phyloP scores from a whole-genome alignment of 2,329 filamentous ascomycete genomes.

The Huntiella bhutanensis region DNA sequence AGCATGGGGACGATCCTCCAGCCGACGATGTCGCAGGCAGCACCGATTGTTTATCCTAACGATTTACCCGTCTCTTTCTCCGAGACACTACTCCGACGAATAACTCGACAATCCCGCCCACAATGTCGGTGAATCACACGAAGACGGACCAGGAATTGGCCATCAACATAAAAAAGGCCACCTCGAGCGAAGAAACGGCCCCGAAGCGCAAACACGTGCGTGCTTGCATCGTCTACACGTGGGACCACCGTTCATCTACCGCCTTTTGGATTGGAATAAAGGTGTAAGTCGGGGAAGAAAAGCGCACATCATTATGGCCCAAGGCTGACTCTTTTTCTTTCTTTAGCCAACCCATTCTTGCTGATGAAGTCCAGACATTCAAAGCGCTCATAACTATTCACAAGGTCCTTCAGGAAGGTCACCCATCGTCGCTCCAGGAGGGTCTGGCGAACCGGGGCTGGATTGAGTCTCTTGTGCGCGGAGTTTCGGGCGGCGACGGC shows the following conservation, averaged over 20 bases:
- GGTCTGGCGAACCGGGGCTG: conserved; percentile 75
- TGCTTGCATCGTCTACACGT: conserved; percentile 94
- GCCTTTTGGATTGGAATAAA: conserved; percentile 98
- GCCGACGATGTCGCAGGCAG: too few relatives aligned
- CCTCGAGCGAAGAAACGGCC: conserved; percentile 47
- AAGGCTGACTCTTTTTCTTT: conserved; percentile 2
- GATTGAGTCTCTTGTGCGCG: conserved; percentile 81
- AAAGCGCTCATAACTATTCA: conserved; percentile 95
- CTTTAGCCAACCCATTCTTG: conserved; percentile 77
- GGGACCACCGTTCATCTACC: conserved; percentile 91
- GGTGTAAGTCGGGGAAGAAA: conserved; percentile 44
- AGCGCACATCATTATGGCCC: background rate
- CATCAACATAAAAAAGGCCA: conserved; percentile 53
- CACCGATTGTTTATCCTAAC: too few relatives aligned
- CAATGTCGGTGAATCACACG: conserved; percentile 10
- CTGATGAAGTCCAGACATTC: conserved; percentile 97
- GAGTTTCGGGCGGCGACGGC: conserved; percentile 56
- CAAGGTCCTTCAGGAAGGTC: conserved; percentile 93
- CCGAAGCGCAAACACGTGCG: conserved; percentile 84
- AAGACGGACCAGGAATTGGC: conserved; percentile 51
- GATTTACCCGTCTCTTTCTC: too few relatives aligned
- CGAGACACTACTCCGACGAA: too few relatives aligned
- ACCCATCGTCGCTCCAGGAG: conserved; percentile 71
- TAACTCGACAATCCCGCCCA: background rate
- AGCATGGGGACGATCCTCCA: too few relatives aligned